Base-by-base conservation (phyloP, 306 rosid species). In the Canavalia ensiformis region DNA sequence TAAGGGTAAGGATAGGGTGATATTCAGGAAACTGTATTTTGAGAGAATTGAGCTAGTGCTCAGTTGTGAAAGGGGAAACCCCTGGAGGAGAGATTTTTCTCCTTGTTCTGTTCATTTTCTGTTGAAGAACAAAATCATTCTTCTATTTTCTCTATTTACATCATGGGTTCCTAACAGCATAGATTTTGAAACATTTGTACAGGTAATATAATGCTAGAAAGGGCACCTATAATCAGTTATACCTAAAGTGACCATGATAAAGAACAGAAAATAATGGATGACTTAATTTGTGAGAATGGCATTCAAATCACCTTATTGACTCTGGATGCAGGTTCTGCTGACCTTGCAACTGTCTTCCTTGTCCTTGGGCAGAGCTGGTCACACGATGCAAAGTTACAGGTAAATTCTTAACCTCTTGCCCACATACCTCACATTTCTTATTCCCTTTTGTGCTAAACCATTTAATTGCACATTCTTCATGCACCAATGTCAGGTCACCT, bases 331-430 rank as follows among this genome's bases (percentile, higher is more conserved):
- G 52, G 81, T 49, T 80, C 68, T 68, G 89, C 81, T 86, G 97
- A 76, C 74, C 83, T 46, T 58, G 90, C 59, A 49, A 58, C 69
- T 80, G 91, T 78, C 97, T 68, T 68, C 59, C 76, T 72, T 81
- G 87, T 85, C 68, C 88, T 75, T 78, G 96, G 66, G 60, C 67
- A 18, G 91, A 73, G 86, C 90, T 90, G 62, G 94, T 85, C 42
- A 91, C 62, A 42, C 99, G 94, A 75, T 93, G 96, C 80, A 95
- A 83, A 39, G 99, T 95, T 72, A 95, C 99, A 1, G 99, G 99
- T 78, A 95, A 89, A 80, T 95, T 95, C 86, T 86, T 85, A 82
- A 95, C 99, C 85, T 90, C 99, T 52, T 85, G 87, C 58, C 90
- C 82, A 84, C 99, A 95, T 29, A 95, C 95, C 46, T 95, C 99